Percentiles rank a stretch among this genome's conserved stretches.
These are phyloP conservation scores for Fusarium camptoceras DNA, from an alignment of 2,329 filamentous ascomycete genomes.

Conservation along the genomic window DNA sequence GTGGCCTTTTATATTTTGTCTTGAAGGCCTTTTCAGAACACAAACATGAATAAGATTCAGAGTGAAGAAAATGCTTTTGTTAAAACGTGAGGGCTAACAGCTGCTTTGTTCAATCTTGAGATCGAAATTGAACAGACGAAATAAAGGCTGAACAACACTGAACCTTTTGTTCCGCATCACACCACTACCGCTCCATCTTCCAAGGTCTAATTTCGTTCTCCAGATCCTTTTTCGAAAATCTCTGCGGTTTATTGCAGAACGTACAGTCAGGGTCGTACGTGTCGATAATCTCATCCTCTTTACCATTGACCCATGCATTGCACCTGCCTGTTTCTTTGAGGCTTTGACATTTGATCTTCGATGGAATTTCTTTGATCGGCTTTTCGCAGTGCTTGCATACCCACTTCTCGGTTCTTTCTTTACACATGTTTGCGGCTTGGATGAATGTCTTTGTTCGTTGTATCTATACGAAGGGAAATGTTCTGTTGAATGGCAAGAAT, in stretches of 20 bases:
- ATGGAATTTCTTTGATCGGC: background rate
- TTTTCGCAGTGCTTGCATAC: background rate
- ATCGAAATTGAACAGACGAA: background rate
- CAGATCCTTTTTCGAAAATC: background rate
- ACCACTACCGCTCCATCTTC: background rate
- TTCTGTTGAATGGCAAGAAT: fast-evolving
- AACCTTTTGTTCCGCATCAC: background rate
- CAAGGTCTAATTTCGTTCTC: background rate
- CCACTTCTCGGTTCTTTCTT: background rate
- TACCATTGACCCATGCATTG: background rate
- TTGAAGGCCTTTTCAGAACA: no score
- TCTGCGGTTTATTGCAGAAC: background rate
- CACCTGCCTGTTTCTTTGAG: fast-evolving
- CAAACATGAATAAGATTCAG: no score
- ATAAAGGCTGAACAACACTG: background rate
- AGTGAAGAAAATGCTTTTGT: no score
- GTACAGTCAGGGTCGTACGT: background rate
- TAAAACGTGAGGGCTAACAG: fast-evolving
- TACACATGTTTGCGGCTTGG: background rate
- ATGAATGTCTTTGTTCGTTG: background rate
- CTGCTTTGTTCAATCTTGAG: background rate
- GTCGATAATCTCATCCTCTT: background rate
- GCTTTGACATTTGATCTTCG: background rate
- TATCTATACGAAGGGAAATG: background rate
- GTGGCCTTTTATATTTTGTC: background rate